phyloP scores from a whole-genome alignment of 306 rosid genomes.

The Cucurbita argyrosperma region DNA sequence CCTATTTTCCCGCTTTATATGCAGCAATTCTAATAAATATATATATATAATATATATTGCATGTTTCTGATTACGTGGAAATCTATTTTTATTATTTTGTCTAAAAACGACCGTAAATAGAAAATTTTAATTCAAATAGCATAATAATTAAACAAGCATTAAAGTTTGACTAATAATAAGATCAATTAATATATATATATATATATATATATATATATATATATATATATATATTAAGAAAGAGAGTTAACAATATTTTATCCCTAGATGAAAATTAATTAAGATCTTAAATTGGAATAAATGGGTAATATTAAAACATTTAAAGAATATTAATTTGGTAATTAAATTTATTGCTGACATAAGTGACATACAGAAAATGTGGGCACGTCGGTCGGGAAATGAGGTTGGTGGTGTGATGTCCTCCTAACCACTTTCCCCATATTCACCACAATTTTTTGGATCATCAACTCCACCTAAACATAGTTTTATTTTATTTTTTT shows the following conservation, averaged over 20 bases:
- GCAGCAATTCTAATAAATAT: neutral
- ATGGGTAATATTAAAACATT: neutral
- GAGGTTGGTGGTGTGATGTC: slow-evolving; percentile 42
- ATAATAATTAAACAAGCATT: no score
- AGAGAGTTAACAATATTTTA: no score
- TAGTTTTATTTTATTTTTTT: neutral
- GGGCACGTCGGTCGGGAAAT: slow-evolving; percentile 16
- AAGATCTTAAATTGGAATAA: neutral
- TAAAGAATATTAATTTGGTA: neutral
- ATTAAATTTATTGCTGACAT: neutral
- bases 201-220: no score
- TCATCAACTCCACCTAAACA: slow-evolving; percentile 24
- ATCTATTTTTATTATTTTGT: neutral
- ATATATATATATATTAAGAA: no score
- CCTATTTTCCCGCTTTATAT: neutral
- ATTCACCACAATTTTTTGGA: slow-evolving; percentile 10
- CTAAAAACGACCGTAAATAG: no score
- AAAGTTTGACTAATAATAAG: no score
- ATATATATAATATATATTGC: neutral
- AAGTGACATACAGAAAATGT: slow-evolving; percentile 34
- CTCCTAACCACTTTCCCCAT: slow-evolving; percentile 25
- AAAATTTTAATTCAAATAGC: no score
- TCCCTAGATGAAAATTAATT: neutral
- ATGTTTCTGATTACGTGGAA: neutral
- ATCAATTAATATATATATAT: no score